Base-by-base conservation (phyloP, 2,329 filamentous ascomycete species). In the Exophiala viscosa region DNA sequence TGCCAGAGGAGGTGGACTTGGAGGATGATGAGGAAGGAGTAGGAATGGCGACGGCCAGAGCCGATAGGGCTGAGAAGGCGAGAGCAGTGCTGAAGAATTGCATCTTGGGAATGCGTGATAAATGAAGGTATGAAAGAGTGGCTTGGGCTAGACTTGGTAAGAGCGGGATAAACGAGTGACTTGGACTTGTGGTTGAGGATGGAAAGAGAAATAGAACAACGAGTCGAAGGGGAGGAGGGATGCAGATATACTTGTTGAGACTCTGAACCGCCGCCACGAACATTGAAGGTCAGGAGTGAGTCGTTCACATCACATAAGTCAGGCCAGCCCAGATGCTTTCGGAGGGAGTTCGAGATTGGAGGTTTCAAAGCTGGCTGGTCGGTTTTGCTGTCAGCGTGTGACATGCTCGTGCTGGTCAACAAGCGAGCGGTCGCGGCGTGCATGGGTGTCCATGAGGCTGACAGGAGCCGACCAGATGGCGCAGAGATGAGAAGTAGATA, bases 71-170 rank as follows among this genome's bases (percentile, higher is more conserved):
- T 18, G 47, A 49, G 13, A 49, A 7, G 23, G 36, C 23, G 18
- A 36, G 7, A 18, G 43, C 11, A 15, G 47, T 48, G 45, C 45
- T 42, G 47, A 43, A 43, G 38, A 49, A 42, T 38, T 49, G 33
- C 47, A 49, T 49, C 31, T n/a, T 49, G 39, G 31, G 2, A 13
- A 28, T 28, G 23, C 5, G 23, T 28, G 23, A 28, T 28, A 7
- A 7, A 5, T 28, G 23, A 28, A 28, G 23, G 2, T 28, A 28
- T n/a, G 23, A 49, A 48, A n/a, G 45, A 48, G 23, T 48, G 45
- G 32, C 45, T 48, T 11, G 18, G 45, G 47, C 43, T 14, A 40
- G 31, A 28, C 3, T 28, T 41, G 5, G 11, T 13, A 33, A 10
- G 42, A 11, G n/a, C 1, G 10, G 23, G 10, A 6, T 11, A 36